These are phyloP conservation scores for Coleophoma cylindrospora DNA, from an alignment of 2,329 filamentous ascomycete genomes.

Conservation along the genomic window DNA sequence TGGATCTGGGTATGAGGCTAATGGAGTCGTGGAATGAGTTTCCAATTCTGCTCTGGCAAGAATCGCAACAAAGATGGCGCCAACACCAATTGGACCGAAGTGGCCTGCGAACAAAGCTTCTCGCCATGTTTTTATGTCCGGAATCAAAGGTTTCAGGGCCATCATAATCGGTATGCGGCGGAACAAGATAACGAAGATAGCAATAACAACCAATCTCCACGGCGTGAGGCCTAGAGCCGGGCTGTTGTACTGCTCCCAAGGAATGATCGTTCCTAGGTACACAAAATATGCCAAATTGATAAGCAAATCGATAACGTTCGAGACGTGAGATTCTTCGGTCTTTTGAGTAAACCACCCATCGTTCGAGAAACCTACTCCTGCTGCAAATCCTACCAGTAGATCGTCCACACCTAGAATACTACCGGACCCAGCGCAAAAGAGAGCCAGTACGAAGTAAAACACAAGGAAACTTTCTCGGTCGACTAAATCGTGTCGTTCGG, in stretches of 20 bases:
- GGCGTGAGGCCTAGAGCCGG: conserved; percentile 68
- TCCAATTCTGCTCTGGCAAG: conserved; percentile 90
- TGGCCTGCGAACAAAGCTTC: conserved; percentile 96
- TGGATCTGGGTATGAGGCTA: conserved; percentile 53
- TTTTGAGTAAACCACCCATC: conserved; percentile 98
- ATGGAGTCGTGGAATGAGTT: conserved; percentile 65
- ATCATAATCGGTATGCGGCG: conserved; percentile 95
- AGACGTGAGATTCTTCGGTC: conserved; percentile 97
- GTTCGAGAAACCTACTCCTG: conserved; percentile 98
- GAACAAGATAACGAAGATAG: conserved; percentile 92
- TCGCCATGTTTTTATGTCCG: conserved; percentile 96
- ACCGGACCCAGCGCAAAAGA: conserved; percentile 92
- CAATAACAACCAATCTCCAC: conserved; percentile 90
- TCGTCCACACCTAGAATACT: conserved; percentile 91
- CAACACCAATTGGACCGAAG: conserved; percentile 95
- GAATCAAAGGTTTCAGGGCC: conserved; percentile 83
- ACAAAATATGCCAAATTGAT: conserved; percentile 98
- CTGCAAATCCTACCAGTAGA: conserved; percentile 87
- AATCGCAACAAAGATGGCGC: conserved; percentile 92
- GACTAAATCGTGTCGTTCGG: conserved; percentile 80
- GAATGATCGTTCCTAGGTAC: conserved; percentile 94
- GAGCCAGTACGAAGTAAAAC: conserved; percentile 94
- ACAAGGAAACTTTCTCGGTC: conserved; percentile 97
- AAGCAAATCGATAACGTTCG: conserved; percentile 96
- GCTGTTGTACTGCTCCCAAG: conserved; percentile 88